Conservation (phyloP, 345 rosid species). For the Lumnitzera littorea region DNA sequence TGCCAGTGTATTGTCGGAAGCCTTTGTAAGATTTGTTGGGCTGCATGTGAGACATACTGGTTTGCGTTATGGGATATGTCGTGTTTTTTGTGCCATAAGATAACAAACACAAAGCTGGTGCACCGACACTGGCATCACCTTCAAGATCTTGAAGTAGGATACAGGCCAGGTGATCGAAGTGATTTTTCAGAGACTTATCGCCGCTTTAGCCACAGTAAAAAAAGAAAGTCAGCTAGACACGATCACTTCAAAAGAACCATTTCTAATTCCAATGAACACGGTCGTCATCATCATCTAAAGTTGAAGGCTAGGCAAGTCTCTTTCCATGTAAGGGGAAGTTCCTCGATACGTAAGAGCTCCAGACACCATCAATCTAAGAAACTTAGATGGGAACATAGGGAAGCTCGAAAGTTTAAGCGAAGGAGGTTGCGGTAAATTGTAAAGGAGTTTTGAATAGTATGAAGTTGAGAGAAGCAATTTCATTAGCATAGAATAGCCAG, state of each 20-base stretch:
- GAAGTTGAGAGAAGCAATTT: not conserved
- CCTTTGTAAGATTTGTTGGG: conserved; percentile 67
- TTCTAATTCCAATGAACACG: conserved; percentile 1
- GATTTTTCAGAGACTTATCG: conserved; percentile 11
- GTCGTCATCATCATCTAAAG: conserved; percentile 19
- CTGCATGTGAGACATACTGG: conserved; percentile 53
- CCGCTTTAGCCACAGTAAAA: conserved; percentile 14
- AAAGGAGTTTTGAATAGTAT: not conserved
- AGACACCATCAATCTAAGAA: conserved; percentile 17
- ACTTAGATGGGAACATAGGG: conserved; percentile 5
- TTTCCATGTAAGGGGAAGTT: conserved; percentile 28
- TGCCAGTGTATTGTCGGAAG: conserved; percentile 57
- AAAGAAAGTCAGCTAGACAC: conserved; percentile 12
- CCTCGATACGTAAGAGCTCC: conserved; percentile 29
- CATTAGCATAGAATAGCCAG: not conserved
- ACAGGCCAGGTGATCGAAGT: conserved; percentile 12
- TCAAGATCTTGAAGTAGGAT: conserved; percentile 34
- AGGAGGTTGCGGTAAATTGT: conserved; percentile 8
- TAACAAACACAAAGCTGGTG: conserved; percentile 34
- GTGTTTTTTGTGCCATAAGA: conserved; percentile 43
- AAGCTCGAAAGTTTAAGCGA: conserved; percentile 19
- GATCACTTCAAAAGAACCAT: not conserved
- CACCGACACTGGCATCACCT: conserved; percentile 16
- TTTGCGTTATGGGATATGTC: conserved; percentile 31
- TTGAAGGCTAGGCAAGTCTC: conserved; percentile 31